Evolutionary conservation across 257 asterid species (phyloP).

Genomic region (Parsonsia alboflavescens): DNA sequence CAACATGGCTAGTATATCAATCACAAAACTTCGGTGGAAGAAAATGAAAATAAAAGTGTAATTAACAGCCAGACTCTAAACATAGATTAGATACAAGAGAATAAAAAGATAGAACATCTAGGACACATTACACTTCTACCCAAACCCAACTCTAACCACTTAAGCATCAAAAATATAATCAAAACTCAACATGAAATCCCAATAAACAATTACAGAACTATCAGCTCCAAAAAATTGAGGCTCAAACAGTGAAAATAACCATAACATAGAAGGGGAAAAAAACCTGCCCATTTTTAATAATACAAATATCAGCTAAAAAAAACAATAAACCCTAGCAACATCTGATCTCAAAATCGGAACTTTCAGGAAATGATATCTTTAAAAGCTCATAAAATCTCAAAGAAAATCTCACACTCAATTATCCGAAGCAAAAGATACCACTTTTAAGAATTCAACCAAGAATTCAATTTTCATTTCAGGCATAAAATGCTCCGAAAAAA

Average conservation of each 20-base stretch:
- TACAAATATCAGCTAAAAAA: neutral
- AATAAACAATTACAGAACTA: neutral
- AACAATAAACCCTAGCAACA: conserved; percentile 10
- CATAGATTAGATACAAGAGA: neutral
- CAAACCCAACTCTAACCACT: neutral
- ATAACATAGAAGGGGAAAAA: neutral
- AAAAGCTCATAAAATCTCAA: neutral
- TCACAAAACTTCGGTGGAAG: neutral
- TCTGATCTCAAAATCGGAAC: conserved; percentile 1
- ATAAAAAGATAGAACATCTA: neutral
- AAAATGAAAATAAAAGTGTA: conserved; percentile 4
- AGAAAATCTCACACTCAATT: neutral
- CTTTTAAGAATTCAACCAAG: neutral
- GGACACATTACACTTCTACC: neutral
- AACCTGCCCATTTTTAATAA: no score
- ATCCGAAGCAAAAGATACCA: neutral
- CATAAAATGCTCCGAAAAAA: neutral
- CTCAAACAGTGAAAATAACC: neutral
- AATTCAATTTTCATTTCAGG: neutral
- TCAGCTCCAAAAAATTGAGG: neutral
- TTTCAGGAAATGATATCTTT: neutral
- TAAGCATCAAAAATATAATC: neutral
- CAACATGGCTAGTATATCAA: neutral
- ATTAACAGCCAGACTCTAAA: neutral
- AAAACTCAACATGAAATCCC: neutral